Percentiles rank a stretch among this genome's conserved stretches.
Conservation (phyloP, 768 basidiomycete genomes). For the Auricularia heimuer region DNA sequence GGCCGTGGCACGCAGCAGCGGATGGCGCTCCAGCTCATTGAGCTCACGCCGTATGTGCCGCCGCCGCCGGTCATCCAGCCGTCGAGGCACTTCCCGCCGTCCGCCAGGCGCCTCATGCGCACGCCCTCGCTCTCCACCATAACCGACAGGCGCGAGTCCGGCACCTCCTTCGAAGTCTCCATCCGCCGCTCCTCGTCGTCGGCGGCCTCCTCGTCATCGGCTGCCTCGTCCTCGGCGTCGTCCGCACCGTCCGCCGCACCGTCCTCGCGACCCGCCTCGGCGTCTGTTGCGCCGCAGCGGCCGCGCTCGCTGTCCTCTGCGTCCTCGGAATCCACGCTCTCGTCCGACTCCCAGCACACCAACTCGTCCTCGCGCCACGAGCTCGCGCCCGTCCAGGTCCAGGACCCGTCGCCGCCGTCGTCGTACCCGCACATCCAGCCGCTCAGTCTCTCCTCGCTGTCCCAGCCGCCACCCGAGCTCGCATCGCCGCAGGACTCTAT, state of each 20-base stretch:
- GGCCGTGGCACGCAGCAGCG: too few species aligned
- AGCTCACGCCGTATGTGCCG: neutral
- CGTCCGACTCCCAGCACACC: neutral
- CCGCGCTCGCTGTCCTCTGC: neutral
- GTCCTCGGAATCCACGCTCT: neutral
- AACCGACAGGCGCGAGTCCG: neutral
- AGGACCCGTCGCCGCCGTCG: neutral
- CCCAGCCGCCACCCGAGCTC: neutral
- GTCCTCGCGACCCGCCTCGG: too few species aligned
- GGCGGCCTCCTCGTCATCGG: neutral
- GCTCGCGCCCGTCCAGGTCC: neutral
- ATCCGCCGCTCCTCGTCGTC: neutral
- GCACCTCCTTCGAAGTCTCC: neutral
- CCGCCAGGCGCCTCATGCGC: neutral
- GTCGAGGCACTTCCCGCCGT: neutral
- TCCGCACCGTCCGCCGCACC: too few species aligned
- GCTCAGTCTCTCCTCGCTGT: neutral
- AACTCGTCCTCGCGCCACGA: neutral
- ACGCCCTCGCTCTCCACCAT: neutral
- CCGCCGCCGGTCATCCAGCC: slow-evolving; percentile 1
- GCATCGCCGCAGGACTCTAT: neutral
- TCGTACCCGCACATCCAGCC: neutral
- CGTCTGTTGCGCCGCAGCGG: neutral
- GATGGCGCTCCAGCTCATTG: neutral
- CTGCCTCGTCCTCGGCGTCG: neutral